Percentiles rank a stretch among this genome's conserved stretches.
Evolutionary conservation across 495 filamentous ascomycete genomes (phyloP).

Genomic region (Podospora pseudoanserina): DNA sequence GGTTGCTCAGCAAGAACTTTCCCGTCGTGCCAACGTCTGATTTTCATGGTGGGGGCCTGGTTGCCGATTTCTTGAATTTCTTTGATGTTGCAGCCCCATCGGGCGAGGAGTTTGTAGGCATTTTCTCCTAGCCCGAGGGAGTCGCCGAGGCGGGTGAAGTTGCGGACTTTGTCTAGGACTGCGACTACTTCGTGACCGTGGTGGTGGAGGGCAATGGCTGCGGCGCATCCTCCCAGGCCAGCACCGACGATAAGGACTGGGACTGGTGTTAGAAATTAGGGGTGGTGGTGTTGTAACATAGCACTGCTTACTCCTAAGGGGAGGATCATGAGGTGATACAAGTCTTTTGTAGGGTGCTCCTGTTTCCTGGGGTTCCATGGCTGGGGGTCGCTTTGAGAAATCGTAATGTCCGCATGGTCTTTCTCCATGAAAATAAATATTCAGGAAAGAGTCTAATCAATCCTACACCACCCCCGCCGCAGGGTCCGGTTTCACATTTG

Average conservation of each 20-base stretch:
- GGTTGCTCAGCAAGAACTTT: conserved; percentile 51
- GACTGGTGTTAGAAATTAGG: neutral
- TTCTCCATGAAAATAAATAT: too few relatives aligned
- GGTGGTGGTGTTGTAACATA: neutral
- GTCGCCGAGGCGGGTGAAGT: conserved; percentile 51
- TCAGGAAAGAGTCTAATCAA: neutral
- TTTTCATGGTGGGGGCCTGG: conserved; percentile 52
- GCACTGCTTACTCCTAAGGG: conserved; percentile 12
- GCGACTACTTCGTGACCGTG: conserved; percentile 47
- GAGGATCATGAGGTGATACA: conserved; percentile 13
- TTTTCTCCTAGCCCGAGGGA: conserved; percentile 51
- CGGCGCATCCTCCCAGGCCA: conserved; percentile 54
- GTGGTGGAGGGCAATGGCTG: conserved; percentile 49
- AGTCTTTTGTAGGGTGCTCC: neutral
- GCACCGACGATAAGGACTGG: conserved; percentile 52
- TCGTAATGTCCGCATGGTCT: too few relatives aligned
- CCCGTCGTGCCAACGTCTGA: conserved; percentile 49
- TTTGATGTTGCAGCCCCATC: conserved; percentile 41
- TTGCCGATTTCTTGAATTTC: conserved; percentile 51
- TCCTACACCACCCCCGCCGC: neutral
- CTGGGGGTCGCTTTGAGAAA: too few relatives aligned
- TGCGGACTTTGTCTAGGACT: conserved; percentile 48
- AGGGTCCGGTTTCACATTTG: neutral
- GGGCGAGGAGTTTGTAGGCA: conserved; percentile 46
- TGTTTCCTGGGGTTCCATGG: neutral